Conservation (phyloP, 768 basidiomycete genomes). For the Hygrocybe punicea region DNA sequence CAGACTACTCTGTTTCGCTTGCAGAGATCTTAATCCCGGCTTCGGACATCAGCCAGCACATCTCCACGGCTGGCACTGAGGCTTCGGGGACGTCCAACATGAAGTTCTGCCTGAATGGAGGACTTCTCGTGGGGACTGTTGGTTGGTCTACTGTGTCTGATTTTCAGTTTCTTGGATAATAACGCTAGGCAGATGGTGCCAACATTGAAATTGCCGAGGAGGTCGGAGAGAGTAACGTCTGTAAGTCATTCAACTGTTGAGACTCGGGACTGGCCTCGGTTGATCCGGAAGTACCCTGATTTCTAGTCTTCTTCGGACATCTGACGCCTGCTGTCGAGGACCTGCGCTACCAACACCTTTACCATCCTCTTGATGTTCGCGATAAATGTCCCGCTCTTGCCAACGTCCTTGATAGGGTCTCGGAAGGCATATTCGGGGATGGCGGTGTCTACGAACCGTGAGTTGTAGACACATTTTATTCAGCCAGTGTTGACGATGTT, state of each 20-base stretch:
- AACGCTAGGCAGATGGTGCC: slow-evolving; percentile 66
- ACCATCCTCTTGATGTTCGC: slow-evolving; percentile 77
- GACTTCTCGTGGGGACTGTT: slow-evolving; percentile 81
- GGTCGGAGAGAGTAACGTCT: slow-evolving; percentile 83
- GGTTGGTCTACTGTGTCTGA: slow-evolving; percentile 38
- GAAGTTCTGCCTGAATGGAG: slow-evolving; percentile 91
- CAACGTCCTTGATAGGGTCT: slow-evolving; percentile 70
- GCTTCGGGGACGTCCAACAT: slow-evolving; percentile 80
- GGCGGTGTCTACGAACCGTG: slow-evolving; percentile 80
- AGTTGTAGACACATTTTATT: slow-evolving; percentile 26
- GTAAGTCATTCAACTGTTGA: slow-evolving; percentile 49
- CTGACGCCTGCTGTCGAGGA: slow-evolving; percentile 85
- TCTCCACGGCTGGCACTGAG: slow-evolving; percentile 96
- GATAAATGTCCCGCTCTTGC: slow-evolving; percentile 82
- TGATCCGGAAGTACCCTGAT: neutral
- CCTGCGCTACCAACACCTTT: slow-evolving; percentile 80
- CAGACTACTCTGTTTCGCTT: slow-evolving; percentile 87
- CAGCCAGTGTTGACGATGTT: slow-evolving; percentile 13
- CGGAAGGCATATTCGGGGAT: slow-evolving; percentile 79
- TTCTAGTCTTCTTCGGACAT: slow-evolving; percentile 83
- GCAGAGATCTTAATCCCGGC: slow-evolving; percentile 88
- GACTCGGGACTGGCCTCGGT: slow-evolving; percentile 6
- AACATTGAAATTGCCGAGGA: slow-evolving; percentile 97
- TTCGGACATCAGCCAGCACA: slow-evolving; percentile 92
- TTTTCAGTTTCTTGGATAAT: neutral